Base-by-base conservation (phyloP, 306 rosid genomes). In the Canavalia ensiformis region DNA sequence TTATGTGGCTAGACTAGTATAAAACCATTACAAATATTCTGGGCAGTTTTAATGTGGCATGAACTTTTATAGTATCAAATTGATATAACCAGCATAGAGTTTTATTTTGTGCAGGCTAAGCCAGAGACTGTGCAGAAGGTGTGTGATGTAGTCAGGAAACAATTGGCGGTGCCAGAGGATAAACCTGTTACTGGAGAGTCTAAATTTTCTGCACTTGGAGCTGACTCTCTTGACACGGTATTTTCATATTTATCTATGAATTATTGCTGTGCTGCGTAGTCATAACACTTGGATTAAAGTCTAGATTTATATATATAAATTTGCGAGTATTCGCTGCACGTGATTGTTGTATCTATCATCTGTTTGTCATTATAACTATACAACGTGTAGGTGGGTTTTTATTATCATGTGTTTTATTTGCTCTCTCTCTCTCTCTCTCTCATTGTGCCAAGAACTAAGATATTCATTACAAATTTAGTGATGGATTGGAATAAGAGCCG, bases 191-290 rank as follows among this genome's bases (percentile, higher is more conserved):
- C 80, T 10, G 97, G 92, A 54, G 94, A 88, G 74, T 92, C 98
- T 37, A 93, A 89, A 77, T 95, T 95, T 83, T 0, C 87, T 55
- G 85, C 88, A n/a, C 97, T 95, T 56, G 99, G 99, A 70, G 98
- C 98, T 62, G 98, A 95, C 85, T 95, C 97, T 78, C 99, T 95
- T 28, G 98, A 95, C 87, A 95, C 97, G 89, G 98, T 95, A 92
- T 50, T 37, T 79, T 50, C 62, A 57, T 7, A 6, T 8, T 34
- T 29, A 69, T 84, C 30, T 37, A 6, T 35, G 45, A 31, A 45
- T 57, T 33, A 2, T 72, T 83, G 4, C 70, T 57, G 59, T 54
- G 72, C 42, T 62, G 57, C 44, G 49, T 46, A 79, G 39, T 45
- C 31, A 2, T 3, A 1, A 31, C 34, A 52, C 49, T 37, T 6